Base-by-base conservation (phyloP, 306 rosid genomes). In the Purshia tridentata region DNA sequence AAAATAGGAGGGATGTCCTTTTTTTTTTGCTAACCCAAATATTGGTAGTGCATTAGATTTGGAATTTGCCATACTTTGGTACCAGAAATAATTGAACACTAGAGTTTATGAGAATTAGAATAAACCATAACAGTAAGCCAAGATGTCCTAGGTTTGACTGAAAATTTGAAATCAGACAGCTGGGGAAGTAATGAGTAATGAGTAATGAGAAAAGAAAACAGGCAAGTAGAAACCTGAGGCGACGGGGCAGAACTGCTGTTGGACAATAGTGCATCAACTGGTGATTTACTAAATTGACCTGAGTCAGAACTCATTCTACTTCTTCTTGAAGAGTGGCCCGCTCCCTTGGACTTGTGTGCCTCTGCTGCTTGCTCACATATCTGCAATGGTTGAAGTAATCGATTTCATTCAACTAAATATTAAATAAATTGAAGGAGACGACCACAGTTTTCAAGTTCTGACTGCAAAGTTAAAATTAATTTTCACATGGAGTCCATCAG, bases 301-400 rank as follows among this genome's bases (percentile, higher is more conserved):
- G 85, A 78, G 69, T 89, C 96, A 57, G 91, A 81, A 76, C 87
- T 85, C 78, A 70, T 78, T 74, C 90, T 86, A 84, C 83, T 88
- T 80, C 90, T 87, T 54, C 96, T 88, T 64, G 92, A 86, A 77
- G 87, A 81, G 81, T 86, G 88, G 59, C 84, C 80, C 48, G 4
- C 77, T 54, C 85, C 96, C 88, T 91, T 93, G 69, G 98, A 89
- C 79, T 88, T 88, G 89, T 88, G 97, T 54, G 96, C 94, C 78
- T 89, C 99, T 5, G 99, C 97, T 54, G 99, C 97, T 87, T 80
- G 93, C 85, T 94, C 99, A 78, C 99, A 91, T 86, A 94, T 91
- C 98, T 94, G 85, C 86, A 82, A 63, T 57, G 18, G 54, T 60
- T 61, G 76, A 0, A 73, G 50, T 16, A 63, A 39, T 3, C 51